phyloP scores from a whole-genome alignment of 1,139 yeast species.

The Debaryomycetaceae sp. region DNA sequence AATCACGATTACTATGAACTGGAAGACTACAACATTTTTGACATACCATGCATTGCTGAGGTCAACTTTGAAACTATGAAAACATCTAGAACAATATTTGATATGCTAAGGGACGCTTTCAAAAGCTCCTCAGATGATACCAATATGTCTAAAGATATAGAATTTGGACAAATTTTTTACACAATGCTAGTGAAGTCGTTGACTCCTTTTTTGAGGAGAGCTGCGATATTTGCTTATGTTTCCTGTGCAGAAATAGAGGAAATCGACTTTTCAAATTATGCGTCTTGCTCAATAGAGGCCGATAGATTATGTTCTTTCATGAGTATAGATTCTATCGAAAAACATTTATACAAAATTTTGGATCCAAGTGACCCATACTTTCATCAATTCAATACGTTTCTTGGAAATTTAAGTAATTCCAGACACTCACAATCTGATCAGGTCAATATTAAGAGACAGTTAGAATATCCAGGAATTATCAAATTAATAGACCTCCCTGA shows the following conservation, averaged over 20 bases:
- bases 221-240: conserved; percentile 58
- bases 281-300: conserved; percentile 45
- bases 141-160: conserved; percentile 15
- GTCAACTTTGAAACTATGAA: conserved; percentile 17
- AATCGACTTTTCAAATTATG: conserved; percentile 17
- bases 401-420: conserved; percentile 9
- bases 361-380: conserved; percentile 6
- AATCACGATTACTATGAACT: conserved; percentile 21
- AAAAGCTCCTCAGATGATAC: conserved; percentile 4
- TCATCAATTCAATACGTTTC: conserved; percentile 21
- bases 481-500: conserved; percentile 58
- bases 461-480: conserved; percentile 70
- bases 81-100: conserved; percentile 2
- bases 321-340: conserved; percentile 37
- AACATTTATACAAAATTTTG: conserved; percentile 16
- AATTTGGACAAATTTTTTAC: conserved; percentile 40
- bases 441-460: conserved; percentile 13
- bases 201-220: conserved; percentile 67
- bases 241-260: conserved; percentile 53
- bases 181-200: conserved; percentile 55
- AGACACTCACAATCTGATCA: conserved; percentile 7
- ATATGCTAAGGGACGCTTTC: conserved; percentile 15
- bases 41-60: conserved; percentile 30
- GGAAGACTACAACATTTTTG: conserved; percentile 25
- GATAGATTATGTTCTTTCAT: conserved; percentile 55